Evolutionary conservation across 352 stramenopile species (phyloP).

Genomic region (Blastocystis sp.): DNA sequence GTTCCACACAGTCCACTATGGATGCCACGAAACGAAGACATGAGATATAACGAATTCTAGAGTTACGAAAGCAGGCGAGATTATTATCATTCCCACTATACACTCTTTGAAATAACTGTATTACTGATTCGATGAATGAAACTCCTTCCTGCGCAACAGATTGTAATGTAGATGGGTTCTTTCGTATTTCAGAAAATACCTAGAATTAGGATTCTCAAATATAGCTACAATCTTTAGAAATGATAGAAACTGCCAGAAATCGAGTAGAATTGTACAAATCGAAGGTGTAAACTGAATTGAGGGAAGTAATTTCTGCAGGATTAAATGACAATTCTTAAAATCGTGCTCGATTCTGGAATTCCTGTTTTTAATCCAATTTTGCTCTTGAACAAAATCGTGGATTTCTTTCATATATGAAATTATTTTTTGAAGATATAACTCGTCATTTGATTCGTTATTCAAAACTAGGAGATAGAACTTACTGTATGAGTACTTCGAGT

Average conservation of each 20-base stretch:
- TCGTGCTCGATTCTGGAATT: background rate
- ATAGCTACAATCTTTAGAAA: too few species aligned
- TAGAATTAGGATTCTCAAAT: too few species aligned
- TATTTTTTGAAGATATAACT: constrained; percentile 20
- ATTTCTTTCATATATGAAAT: background rate
- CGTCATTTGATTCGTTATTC: background rate
- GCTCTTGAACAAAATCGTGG: background rate
- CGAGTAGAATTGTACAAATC: too few species aligned
- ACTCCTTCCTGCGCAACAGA: too few species aligned
- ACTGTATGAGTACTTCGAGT: background rate
- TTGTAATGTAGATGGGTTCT: too few species aligned
- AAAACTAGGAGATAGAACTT: background rate
- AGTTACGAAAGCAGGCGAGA: too few species aligned
- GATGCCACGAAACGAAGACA: background rate
- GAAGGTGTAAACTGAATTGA: too few species aligned
- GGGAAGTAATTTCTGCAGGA: background rate
- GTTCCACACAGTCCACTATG: background rate
- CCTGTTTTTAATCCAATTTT: background rate
- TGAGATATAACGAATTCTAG: background rate
- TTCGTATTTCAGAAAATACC: too few species aligned
- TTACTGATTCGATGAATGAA: too few species aligned
- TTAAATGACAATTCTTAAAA: background rate
- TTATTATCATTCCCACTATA: too few species aligned
- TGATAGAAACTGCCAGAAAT: too few species aligned
- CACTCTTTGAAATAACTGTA: too few species aligned